Evolutionary conservation across 2,329 filamentous ascomycete genomes (phyloP), one percentile per base, ranked within the genome.

Genomic region (Arthrobotrys sinensis): DNA sequence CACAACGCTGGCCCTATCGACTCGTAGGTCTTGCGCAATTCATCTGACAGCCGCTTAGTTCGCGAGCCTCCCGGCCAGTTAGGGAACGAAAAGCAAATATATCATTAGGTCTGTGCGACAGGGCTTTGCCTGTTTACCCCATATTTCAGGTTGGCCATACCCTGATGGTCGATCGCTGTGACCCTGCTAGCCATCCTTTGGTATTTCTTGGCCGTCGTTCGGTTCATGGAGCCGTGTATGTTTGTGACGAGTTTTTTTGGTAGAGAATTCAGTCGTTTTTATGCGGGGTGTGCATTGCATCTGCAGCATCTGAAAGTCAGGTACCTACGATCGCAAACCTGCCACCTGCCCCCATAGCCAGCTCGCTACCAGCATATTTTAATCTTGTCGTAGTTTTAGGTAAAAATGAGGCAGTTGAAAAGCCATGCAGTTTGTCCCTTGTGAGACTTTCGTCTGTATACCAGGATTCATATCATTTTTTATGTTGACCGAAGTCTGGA

Each of bases 341-440:
- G 32, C 53, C 60, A 52, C 65, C 65, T 70, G 28, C 73, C 62
- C 52, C 43, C 36, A 62, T 71, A 36, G 21, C 60, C 66, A 77
- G 73, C 60, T 77, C 73, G 73, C 66, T 77, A 77, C 73, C 73
- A 48, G 48, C 66, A 62, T 77, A 71, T 48, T 69, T 60, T 45
- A 67, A 65, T 71, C 46, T 53, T 70, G 48, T 77, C 55, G 66
- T 60, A 40, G 34, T 64, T 63, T 77, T 77, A 21, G 45, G 66
- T 57, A 50, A 40, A 19, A 52, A 71, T 40, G 62, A 67, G 73
- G 73, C 60, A 77, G 73, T 28, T 71, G 40, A 11, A 77, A 71
- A 43, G 52, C 67, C 66, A 77, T 71, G 66, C 28, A 34, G 32
- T 48, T 48, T 52, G 38, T 52, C 16, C 46, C 57, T 68, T 69